Percentiles rank a stretch among this genome's conserved stretches.
Evolutionary conservation across 495 filamentous ascomycete species (phyloP).

Genomic region (Geoglossum glabrum): DNA sequence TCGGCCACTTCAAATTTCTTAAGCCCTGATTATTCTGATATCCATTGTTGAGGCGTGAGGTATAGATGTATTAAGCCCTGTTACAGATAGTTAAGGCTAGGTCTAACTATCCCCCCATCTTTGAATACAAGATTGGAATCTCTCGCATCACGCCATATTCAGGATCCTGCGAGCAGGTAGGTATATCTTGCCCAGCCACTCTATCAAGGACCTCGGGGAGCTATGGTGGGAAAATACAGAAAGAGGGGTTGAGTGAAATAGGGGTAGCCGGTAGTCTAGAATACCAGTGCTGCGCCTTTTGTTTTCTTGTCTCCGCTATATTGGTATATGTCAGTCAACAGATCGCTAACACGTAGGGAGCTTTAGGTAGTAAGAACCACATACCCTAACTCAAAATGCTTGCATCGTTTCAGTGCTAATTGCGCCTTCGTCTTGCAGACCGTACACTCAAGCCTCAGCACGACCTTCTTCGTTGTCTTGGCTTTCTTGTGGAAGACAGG

Average conservation of each 20-base stretch:
- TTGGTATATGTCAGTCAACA: slow-evolving; percentile 3
- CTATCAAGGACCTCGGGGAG: not conserved
- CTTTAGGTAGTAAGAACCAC: slow-evolving; percentile 17
- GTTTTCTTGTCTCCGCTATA: slow-evolving; percentile 99
- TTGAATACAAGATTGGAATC: too few species aligned
- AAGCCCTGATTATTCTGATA: too few species aligned
- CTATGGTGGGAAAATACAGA: not conserved
- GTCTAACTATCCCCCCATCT: too few species aligned
- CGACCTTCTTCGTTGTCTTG: slow-evolving; percentile 99
- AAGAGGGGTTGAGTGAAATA: not conserved
- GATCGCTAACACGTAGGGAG: not conserved
- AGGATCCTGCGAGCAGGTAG: too few species aligned
- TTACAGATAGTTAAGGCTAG: too few species aligned
- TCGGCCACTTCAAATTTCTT: too few species aligned
- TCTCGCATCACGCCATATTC: too few species aligned
- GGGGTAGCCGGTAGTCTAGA: slow-evolving; percentile 32
- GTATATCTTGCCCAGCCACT: not conserved
- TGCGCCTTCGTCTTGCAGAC: slow-evolving; percentile 97
- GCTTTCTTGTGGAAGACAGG: slow-evolving; percentile 99
- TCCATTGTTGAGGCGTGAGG: too few species aligned
- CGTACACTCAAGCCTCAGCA: slow-evolving; percentile 91
- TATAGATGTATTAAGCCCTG: too few species aligned
- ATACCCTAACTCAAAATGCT: slow-evolving; percentile 99
- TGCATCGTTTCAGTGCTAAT: slow-evolving; percentile 94
- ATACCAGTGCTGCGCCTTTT: slow-evolving; percentile 98